Evolutionary conservation across 1,284 basidiomycete species (phyloP).

Genomic region (Somion occarium): DNA sequence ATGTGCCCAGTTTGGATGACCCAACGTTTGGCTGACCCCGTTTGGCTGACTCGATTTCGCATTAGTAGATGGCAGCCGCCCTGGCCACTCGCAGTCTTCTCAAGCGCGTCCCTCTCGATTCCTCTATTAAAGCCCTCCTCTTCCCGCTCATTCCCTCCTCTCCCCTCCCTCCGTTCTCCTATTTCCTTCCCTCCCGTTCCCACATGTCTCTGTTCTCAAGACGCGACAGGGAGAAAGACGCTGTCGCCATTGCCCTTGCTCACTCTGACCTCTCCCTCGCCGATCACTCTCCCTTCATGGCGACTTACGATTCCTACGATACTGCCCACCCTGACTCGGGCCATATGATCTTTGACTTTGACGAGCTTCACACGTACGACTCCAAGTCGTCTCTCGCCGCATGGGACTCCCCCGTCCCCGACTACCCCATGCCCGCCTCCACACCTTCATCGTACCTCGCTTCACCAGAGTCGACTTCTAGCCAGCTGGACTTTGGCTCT

Average conservation of each 20-base stretch:
- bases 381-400: slow-evolving; percentile 19
- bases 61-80: slow-evolving; percentile 4
- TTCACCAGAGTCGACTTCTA: slow-evolving; percentile 32
- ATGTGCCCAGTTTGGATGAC: too few relatives aligned
- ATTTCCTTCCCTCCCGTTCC: slow-evolving; percentile 12
- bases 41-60: neutral
- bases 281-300: slow-evolving; percentile 36
- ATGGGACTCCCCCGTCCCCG: slow-evolving; percentile 13
- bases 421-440: slow-evolving; percentile 21
- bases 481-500: slow-evolving; percentile 23
- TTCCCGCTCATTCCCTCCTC: too few relatives aligned
- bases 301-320: slow-evolving; percentile 31
- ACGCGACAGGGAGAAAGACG: slow-evolving; percentile 25
- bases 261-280: slow-evolving; percentile 35
- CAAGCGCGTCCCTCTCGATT: too few relatives aligned
- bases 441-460: slow-evolving; percentile 24
- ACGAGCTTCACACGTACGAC: slow-evolving; percentile 40
- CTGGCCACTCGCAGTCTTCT: too few relatives aligned
- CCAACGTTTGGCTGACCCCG: neutral
- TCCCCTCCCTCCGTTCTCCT: neutral
- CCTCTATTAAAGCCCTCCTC: too few relatives aligned
- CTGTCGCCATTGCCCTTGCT: slow-evolving; percentile 25
- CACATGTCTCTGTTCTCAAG: slow-evolving; percentile 22
- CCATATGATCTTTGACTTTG: slow-evolving; percentile 67
- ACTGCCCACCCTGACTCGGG: slow-evolving; percentile 33